These are phyloP conservation scores for Lachnellula arida DNA, from an alignment of 2,329 filamentous ascomycete genomes.

Conservation along the genomic window DNA sequence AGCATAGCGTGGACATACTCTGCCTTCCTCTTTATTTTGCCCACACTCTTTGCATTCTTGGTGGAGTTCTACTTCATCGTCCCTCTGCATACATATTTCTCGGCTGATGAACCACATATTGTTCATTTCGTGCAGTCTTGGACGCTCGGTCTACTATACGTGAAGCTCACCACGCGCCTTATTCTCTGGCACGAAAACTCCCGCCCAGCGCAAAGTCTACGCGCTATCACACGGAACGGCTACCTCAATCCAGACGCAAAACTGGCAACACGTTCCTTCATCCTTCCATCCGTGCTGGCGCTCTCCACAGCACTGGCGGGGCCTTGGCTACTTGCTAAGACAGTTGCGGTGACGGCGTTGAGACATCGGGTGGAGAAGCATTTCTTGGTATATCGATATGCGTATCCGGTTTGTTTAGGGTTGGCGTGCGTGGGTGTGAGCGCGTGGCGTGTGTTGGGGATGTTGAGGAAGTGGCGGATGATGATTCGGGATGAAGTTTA, in stretches of 20 bases:
- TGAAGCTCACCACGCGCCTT: constrained; percentile 71
- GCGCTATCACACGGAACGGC: constrained; percentile 67
- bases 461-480: constrained; percentile 71
- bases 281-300: constrained; percentile 68
- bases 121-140: constrained; percentile 89
- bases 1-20: constrained; percentile 68
- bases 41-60: constrained; percentile 71
- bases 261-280: constrained; percentile 78
- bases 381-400: constrained; percentile 52
- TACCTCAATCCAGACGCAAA: constrained; percentile 74
- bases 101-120: constrained; percentile 51
- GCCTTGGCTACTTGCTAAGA: constrained; percentile 57
- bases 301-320: constrained; percentile 56
- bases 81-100: constrained; percentile 50
- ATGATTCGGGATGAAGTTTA: constrained; percentile 93
- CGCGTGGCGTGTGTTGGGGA: constrained; percentile 49
- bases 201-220: constrained; percentile 68
- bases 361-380: constrained; percentile 23
- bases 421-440: constrained; percentile 41
- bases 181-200: constrained; percentile 64
- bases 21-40: constrained; percentile 72
- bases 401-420: constrained; percentile 60
- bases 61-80: constrained; percentile 87
- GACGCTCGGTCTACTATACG: constrained; percentile 87
- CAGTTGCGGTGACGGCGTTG: constrained; percentile 40